These are phyloP conservation scores for Meira miltonrushii DNA, from an alignment of 1,284 basidiomycete genomes.

Conservation along the genomic window DNA sequence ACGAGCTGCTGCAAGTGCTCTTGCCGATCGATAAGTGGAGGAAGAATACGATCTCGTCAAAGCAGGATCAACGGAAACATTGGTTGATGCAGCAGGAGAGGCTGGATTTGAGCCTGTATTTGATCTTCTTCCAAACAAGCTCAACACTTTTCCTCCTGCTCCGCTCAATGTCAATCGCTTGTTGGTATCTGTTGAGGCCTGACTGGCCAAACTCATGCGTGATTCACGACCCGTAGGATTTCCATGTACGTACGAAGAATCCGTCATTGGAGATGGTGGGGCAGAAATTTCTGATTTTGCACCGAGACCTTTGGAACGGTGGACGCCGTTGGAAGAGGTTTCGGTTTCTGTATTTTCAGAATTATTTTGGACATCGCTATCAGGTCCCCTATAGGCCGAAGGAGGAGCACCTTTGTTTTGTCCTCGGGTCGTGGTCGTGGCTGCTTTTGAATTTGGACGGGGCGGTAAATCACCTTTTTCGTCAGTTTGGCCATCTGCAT, in stretches of 20 bases:
- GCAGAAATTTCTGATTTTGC: slow-evolving; percentile 15
- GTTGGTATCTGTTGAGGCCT: background rate
- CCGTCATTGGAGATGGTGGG: slow-evolving; percentile 20
- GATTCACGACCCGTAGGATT: slow-evolving; percentile 8
- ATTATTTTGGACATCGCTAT: background rate
- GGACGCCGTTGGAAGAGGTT: background rate
- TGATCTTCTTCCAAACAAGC: slow-evolving; percentile 3
- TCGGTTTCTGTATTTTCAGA: background rate
- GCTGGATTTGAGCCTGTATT: no score
- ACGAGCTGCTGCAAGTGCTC: no score
- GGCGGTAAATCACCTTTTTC: background rate
- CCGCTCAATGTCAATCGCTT: background rate
- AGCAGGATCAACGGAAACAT: no score
- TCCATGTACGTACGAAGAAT: background rate
- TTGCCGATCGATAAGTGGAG: no score
- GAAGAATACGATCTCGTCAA: no score
- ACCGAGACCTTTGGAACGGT: background rate
- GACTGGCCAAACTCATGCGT: background rate
- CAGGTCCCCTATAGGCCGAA: slow-evolving; percentile 17
- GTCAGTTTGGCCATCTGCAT: no score
- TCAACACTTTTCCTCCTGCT: slow-evolving; percentile 7
- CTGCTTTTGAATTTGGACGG: slow-evolving; percentile 7
- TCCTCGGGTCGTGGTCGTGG: background rate
- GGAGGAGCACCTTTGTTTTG: slow-evolving; percentile 14
- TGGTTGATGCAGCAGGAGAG: no score